These are phyloP conservation scores for Chiua sp. DNA, from an alignment of 1,284 basidiomycete species.

Conservation along the genomic window DNA sequence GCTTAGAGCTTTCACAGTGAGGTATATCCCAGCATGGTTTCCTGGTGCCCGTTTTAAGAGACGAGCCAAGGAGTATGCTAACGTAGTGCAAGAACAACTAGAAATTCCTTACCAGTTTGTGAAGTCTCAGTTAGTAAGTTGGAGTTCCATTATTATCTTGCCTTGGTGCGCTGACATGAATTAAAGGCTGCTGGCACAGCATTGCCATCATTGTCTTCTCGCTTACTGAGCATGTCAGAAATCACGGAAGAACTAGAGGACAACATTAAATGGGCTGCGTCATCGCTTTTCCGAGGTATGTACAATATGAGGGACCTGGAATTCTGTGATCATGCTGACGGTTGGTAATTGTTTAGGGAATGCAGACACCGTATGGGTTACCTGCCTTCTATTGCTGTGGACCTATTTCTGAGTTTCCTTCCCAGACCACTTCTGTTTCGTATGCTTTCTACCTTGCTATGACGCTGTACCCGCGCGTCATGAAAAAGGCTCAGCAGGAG, in stretches of 20 bases:
- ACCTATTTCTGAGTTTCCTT: neutral
- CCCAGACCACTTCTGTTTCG: constrained; percentile 12
- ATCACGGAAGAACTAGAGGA: constrained; percentile 50
- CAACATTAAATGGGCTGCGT: constrained; percentile 59
- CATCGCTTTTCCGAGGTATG: constrained; percentile 57
- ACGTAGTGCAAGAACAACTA: constrained; percentile 52
- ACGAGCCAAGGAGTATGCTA: constrained; percentile 51
- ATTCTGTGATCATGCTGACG: neutral
- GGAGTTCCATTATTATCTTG: too few relatives aligned
- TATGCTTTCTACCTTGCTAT: constrained; percentile 28
- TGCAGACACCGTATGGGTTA: constrained; percentile 16
- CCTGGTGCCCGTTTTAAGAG: constrained; percentile 64
- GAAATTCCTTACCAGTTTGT: constrained; percentile 57
- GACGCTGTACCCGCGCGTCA: constrained; percentile 24
- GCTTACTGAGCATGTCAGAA: constrained; percentile 48
- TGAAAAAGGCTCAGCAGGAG: constrained; percentile 59
- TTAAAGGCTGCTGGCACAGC: constrained; percentile 54
- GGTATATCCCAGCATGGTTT: constrained; percentile 62
- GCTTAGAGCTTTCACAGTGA: constrained; percentile 43
- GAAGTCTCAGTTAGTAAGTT: constrained; percentile 52
- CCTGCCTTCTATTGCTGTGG: neutral
- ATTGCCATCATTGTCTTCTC: constrained; percentile 50
- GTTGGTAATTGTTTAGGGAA: constrained; percentile 13
- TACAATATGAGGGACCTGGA: neutral
- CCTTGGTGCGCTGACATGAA: too few relatives aligned